These are phyloP conservation scores for Trichoderma simmonsii DNA, from an alignment of 2,329 filamentous ascomycete genomes.

Conservation along the genomic window DNA sequence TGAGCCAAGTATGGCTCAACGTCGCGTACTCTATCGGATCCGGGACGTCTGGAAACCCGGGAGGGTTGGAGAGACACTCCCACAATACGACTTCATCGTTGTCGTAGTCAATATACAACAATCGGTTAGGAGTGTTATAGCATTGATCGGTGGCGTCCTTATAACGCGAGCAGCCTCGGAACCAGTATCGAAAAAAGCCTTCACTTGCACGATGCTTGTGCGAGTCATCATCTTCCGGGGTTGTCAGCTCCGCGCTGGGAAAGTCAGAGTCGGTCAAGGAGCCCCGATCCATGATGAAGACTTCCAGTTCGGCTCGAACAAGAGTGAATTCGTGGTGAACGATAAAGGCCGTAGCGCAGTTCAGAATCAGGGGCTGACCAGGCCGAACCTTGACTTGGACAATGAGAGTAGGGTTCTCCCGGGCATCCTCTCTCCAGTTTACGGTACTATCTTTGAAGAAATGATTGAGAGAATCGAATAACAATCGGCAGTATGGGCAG, in stretches of 20 bases:
- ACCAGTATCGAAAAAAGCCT: neutral
- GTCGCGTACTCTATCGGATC: neutral
- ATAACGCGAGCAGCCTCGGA: neutral
- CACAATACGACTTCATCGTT: neutral
- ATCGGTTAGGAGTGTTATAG: neutral
- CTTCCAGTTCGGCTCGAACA: neutral
- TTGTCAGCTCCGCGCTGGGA: neutral
- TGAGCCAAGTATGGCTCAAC: conserved; percentile 11
- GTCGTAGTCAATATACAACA: neutral
- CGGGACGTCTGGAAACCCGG: neutral
- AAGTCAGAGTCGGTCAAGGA: neutral
- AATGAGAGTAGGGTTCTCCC: neutral
- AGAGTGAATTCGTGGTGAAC: neutral
- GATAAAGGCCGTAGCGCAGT: neutral
- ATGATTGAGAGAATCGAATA: conserved; percentile 5
- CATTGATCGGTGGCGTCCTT: neutral
- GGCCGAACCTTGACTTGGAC: neutral
- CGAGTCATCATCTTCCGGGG: neutral
- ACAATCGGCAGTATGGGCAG: conserved; percentile 9
- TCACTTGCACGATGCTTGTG: neutral
- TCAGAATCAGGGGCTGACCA: neutral
- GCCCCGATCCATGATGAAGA: neutral
- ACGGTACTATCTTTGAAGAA: neutral
- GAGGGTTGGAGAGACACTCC: neutral
- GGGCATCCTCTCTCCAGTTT: conserved; percentile 1